Evolutionary conservation across 83 land plant species (phyloP), one percentile per base, ranked within the genome.

Genomic region (Picea abies): DNA sequence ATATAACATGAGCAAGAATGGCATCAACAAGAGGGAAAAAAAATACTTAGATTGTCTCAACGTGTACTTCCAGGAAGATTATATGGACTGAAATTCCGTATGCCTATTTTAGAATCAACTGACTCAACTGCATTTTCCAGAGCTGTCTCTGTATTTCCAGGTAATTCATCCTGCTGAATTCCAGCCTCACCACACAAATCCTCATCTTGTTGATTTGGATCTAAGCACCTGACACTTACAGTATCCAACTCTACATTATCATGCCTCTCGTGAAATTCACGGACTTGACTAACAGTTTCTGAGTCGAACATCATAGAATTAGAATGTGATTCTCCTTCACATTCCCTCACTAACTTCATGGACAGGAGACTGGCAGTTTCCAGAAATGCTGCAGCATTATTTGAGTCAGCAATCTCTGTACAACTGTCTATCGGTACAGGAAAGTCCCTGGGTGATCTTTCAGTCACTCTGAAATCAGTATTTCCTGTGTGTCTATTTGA

Each of bases 21-120:
- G 22, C n/a, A 37, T 20, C 12, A 72, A 72, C 23, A 72, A 72
- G 41, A 41, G n/a, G 17, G 52, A 72, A 72, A 39, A 39, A 72
- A 32, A 72, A 72, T 72, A 72, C 76, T 72, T 72, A 72, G 76
- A 71, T 72, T 72, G 76, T 72, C 76, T 72, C 44, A 72, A 72
- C 44, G 76, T 72, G 76, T 72, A 72, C 76, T 72, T 72, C 76
- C 76, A 72, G 76, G 76, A 72, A 72, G 76, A 72, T 72, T 72
- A 72, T 72, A 72, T 72, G 76, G 76, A 72, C 52, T 72, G 76
- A 72, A 72, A 72, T 72, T 72, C 76, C n/a, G 76, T 72, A 72
- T 72, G 52, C 76, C 76, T 72, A 72, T 72, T 72, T 72, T 44
- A 73, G 77, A 44, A 73, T 73, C 77, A 44, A 73, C 77, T 41